Base-by-base conservation (phyloP, 768 basidiomycete species). In the Pluteus cervinus region DNA sequence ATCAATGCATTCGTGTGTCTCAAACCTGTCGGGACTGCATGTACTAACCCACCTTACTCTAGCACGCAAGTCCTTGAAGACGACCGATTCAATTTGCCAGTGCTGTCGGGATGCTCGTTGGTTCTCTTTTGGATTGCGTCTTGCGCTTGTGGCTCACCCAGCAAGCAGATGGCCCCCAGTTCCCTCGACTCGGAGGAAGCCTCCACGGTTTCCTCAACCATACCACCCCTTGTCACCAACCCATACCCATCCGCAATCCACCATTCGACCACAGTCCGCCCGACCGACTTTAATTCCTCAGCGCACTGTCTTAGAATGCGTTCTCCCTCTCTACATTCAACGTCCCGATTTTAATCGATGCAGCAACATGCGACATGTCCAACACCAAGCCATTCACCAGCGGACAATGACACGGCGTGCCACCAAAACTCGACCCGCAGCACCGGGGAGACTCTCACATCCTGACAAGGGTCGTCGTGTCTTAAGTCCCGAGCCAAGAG, bases 331-430 rank as follows among this genome's bases (percentile, higher is more conserved):
- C 88, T 2, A 97, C 93, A 0, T 94, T 97, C 73, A 91, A 90
- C 53, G 89, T 96, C 50, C 76, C 98, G 53, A 97, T 97, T 55
- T 98, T 75, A 96, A 98, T 63, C 94, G 98, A 58, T 91, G 93
- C 51, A 96, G 98, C 61, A 97, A 98, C 53, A 92, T 99, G 53
- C 78, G 72, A 33, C 81, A 94, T 53, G 75, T 98, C 23, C 86
- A 91, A 54, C 74, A 71, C 40, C 87, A 96, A 49, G 73, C 72
- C 2, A 54, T 61, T 9, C 86, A 97, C 55, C 66, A 97, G 24
- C 69, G n/a, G n/a, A n/a, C n/a, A n/a, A n/a, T n/a, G n/a, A n/a
- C n/a, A n/a, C n/a, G n/a, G n/a, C n/a, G n/a, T n/a, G n/a, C n/a
- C n/a, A n/a, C n/a, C n/a, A n/a, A n/a, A n/a, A n/a, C n/a, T n/a